These are phyloP conservation scores for Phanerochaete sordida DNA, from an alignment of 768 basidiomycete genomes.

Conservation along the genomic window DNA sequence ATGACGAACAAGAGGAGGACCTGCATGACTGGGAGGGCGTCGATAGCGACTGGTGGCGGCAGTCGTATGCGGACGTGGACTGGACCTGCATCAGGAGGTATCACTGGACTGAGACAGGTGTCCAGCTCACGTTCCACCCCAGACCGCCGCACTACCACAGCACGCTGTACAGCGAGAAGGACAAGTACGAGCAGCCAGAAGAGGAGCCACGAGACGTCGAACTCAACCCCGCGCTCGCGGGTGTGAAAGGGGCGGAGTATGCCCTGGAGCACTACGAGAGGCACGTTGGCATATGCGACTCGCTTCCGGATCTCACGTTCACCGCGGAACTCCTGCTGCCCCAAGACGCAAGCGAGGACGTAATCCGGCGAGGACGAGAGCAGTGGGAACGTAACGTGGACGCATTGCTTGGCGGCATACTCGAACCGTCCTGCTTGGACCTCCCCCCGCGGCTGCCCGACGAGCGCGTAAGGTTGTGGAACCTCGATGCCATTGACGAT, in stretches of 20 bases:
- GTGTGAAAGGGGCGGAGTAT: conserved; percentile 22
- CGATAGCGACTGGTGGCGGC: conserved; percentile 7
- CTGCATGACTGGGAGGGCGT: conserved; percentile 4
- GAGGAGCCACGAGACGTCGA: conserved; percentile 9
- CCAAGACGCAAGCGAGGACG: conserved; percentile 30
- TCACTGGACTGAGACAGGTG: conserved; percentile 12
- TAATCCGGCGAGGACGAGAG: conserved; percentile 31
- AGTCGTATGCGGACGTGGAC: background rate
- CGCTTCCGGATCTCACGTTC: background rate
- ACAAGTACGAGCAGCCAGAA: background rate
- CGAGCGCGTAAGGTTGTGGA: conserved; percentile 18
- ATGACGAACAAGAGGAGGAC: conserved; percentile 3
- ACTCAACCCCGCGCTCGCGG: conserved; percentile 18
- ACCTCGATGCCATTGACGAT: conserved; percentile 16
- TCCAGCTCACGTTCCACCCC: conserved; percentile 7
- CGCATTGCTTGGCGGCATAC: conserved; percentile 34
- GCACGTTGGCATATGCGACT: conserved; percentile 19
- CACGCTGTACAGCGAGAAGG: background rate
- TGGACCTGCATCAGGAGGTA: conserved; percentile 11
- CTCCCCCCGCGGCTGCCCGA: conserved; percentile 2
- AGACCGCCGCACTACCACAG: conserved; percentile 8
- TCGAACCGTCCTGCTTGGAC: conserved; percentile 16
- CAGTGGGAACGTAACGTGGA: conserved; percentile 41
- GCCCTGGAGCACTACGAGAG: conserved; percentile 21
- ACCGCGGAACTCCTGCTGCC: conserved; percentile 2